phyloP scores from a whole-genome alignment of 164 flowering plant genomes.

The Malania oleifera region DNA sequence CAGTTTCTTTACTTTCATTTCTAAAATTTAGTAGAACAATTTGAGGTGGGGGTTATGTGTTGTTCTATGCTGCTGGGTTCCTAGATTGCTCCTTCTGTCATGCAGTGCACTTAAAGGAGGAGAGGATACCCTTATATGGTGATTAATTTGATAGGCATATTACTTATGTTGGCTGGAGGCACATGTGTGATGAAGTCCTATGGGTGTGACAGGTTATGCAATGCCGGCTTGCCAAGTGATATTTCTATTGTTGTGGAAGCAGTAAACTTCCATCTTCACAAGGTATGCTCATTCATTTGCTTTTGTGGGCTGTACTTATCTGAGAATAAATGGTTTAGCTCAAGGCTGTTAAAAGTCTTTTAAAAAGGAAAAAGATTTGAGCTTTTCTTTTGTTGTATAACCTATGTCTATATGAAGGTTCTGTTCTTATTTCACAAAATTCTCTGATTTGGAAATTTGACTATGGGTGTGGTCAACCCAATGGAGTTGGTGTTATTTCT shows the following conservation, averaged over 20 bases:
- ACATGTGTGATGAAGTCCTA: no score
- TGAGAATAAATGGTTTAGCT: neutral
- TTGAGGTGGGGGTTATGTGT: no score
- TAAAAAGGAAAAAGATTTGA: no score
- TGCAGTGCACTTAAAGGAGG: no score
- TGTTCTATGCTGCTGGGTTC: no score
- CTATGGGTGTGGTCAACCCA: neutral
- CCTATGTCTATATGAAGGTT: no score
- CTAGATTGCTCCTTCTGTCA: no score
- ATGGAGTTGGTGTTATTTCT: neutral
- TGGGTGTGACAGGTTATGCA: constrained; percentile 56
- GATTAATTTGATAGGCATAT: neutral
- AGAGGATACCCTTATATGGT: neutral
- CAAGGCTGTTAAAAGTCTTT: no score
- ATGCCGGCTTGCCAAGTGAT: constrained; percentile 71
- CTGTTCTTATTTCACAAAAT: no score
- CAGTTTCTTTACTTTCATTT: neutral
- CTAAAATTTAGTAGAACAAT: no score
- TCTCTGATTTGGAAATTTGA: no score
- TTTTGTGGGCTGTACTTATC: neutral
- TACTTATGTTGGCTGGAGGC: neutral
- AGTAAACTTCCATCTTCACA: constrained; percentile 73
- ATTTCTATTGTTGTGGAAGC: constrained; percentile 50
- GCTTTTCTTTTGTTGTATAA: no score
- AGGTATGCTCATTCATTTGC: constrained; percentile 35